A percentile compares a stretch with the other conserved stretches of the same genome.
Evolutionary conservation across 352 stramenopile genomes (phyloP).

Genomic region (Phytophthora cactorum): DNA sequence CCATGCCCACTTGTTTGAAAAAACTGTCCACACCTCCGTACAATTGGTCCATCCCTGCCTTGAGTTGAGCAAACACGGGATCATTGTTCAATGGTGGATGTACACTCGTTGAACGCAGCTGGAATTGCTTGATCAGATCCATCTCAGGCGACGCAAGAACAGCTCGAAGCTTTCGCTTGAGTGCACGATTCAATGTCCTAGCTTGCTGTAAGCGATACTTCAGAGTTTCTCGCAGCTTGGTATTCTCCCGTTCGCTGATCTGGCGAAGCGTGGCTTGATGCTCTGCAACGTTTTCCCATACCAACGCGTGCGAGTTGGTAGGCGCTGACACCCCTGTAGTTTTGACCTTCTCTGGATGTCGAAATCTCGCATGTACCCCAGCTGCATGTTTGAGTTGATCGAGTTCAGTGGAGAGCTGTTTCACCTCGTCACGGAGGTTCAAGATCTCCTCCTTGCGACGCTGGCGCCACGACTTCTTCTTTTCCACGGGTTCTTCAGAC

Average conservation of each 20-base stretch:
- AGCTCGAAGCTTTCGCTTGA: slow-evolving; percentile 1
- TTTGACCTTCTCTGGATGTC: not conserved
- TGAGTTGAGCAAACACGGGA: not conserved
- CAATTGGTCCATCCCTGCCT: not conserved
- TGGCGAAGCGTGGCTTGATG: not conserved
- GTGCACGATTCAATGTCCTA: not conserved
- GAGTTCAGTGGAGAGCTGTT: not conserved
- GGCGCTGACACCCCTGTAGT: not conserved
- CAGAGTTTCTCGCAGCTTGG: not conserved
- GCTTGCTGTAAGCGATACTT: not conserved
- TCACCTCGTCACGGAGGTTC: not conserved
- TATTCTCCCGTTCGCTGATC: not conserved
- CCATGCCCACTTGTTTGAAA: not conserved
- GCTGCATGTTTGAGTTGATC: not conserved
- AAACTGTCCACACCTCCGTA: not conserved
- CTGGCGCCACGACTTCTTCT: not conserved
- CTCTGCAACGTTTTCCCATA: not conserved
- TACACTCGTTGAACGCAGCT: not conserved
- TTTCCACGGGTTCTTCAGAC: not conserved
- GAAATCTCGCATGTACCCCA: not conserved
- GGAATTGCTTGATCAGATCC: not conserved
- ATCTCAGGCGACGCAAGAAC: not conserved
- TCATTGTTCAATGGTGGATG: not conserved
- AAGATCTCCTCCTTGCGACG: not conserved
- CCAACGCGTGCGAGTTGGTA: not conserved